These are phyloP conservation scores for Echinosophora koreensis DNA, from an alignment of 306 rosid genomes.

Conservation along the genomic window DNA sequence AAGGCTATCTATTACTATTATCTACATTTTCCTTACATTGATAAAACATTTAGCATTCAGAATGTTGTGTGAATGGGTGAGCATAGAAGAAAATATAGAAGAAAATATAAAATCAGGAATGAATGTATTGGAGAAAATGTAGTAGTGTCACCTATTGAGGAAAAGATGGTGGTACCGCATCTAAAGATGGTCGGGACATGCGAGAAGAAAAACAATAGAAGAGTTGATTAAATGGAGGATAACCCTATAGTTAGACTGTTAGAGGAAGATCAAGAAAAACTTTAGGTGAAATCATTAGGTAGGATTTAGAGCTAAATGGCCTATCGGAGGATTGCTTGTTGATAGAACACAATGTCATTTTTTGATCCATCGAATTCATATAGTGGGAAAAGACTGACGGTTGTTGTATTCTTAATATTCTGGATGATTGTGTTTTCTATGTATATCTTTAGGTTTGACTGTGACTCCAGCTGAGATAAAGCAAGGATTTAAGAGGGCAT, in stretches of 20 bases:
- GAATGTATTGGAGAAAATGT: neutral
- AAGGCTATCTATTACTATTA: neutral
- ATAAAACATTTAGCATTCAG: neutral
- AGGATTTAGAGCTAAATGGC: neutral
- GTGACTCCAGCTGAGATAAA: conserved; percentile 75
- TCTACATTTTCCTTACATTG: conserved; percentile 26
- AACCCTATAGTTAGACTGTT: neutral
- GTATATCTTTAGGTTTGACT: conserved; percentile 61
- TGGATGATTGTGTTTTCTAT: conserved; percentile 13
- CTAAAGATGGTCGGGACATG: neutral
- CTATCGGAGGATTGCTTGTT: neutral
- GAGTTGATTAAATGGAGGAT: neutral
- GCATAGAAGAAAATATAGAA: neutral
- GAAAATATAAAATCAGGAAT: neutral
- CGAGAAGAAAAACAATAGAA: neutral
- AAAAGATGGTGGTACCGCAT: neutral
- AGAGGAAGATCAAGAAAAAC: too few species aligned
- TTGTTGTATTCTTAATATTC: neutral
- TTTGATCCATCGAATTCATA: neutral
- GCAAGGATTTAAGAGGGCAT: conserved; percentile 88
- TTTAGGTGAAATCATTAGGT: neutral
- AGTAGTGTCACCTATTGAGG: neutral
- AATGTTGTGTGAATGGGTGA: neutral
- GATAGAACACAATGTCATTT: neutral
- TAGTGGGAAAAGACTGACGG: neutral